A percentile compares a stretch with the other conserved stretches of the same genome.
Conservation (phyloP, 202 grass and related monocot genomes). For the Carex arenaria region DNA sequence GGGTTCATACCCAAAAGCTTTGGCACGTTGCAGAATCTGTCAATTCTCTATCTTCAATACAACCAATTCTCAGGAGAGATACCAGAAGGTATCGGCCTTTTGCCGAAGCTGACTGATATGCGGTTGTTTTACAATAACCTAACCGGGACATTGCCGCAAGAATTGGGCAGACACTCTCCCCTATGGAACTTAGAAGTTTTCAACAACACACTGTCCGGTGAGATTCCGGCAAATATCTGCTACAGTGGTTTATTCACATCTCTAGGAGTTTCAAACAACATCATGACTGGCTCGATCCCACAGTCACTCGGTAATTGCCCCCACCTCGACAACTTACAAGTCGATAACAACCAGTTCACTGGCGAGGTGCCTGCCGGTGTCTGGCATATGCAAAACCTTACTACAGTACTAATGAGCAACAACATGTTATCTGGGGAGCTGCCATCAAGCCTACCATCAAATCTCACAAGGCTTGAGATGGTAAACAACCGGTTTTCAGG, state of each 20-base stretch:
- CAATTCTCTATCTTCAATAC: neutral
- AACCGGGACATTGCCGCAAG: conserved; percentile 42
- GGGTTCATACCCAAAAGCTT: conserved; percentile 55
- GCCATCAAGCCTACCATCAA: conserved; percentile 27
- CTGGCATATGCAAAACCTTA: conserved; percentile 34
- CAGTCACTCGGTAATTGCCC: conserved; percentile 37
- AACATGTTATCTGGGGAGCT: conserved; percentile 52
- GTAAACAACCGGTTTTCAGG: conserved; percentile 59
- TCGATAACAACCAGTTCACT: conserved; percentile 47
- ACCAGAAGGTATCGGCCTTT: conserved; percentile 37
- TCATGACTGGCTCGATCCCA: conserved; percentile 49
- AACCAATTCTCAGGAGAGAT: conserved; percentile 61
- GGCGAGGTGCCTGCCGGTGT: conserved; percentile 39
- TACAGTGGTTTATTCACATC: neutral
- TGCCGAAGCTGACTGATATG: conserved; percentile 21
- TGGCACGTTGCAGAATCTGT: conserved; percentile 33
- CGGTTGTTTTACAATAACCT: conserved; percentile 31
- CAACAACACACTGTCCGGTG: conserved; percentile 40
- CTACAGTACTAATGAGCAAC: neutral
- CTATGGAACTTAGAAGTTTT: conserved; percentile 20
- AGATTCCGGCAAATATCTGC: conserved; percentile 50
- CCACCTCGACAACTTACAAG: conserved; percentile 4
- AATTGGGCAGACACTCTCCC: conserved; percentile 41
- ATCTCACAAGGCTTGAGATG: conserved; percentile 32
- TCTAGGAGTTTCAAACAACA: conserved; percentile 25